phyloP scores from a whole-genome alignment of 495 filamentous ascomycete genomes.

The Viridothelium virens region DNA sequence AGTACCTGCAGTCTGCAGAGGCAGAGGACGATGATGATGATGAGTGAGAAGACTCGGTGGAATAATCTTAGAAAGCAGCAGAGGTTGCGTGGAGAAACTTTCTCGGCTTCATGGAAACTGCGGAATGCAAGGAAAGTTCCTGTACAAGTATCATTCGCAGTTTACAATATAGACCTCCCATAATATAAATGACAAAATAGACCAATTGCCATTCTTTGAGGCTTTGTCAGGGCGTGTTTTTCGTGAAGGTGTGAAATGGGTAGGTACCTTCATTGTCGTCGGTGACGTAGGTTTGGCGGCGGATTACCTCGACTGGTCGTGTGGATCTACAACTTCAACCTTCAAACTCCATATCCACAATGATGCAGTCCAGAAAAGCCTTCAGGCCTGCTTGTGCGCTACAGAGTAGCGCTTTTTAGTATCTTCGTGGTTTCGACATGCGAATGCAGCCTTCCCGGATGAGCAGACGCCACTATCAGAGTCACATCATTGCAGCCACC shows the following conservation, averaged over 20 bases:
- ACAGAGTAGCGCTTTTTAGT: too few species aligned
- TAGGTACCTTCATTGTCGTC: background rate
- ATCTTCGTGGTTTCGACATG: background rate
- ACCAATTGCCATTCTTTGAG: background rate
- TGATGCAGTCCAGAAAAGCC: too few species aligned
- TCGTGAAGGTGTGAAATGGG: background rate
- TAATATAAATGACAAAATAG: background rate
- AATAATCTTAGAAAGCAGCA: background rate
- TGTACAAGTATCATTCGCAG: too few species aligned
- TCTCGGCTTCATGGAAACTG: too few species aligned
- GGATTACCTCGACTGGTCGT: too few species aligned
- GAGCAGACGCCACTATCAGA: background rate
- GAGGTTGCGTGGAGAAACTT: too few species aligned
- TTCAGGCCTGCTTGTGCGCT: too few species aligned
- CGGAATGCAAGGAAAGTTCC: too few species aligned
- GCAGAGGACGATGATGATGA: slow-evolving; percentile 43
- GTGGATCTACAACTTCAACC: too few species aligned
- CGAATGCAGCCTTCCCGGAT: background rate
- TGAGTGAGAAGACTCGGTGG: background rate
- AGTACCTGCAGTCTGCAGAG: slow-evolving; percentile 59
- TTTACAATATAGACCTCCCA: background rate
- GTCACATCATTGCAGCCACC: background rate
- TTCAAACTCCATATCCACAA: too few species aligned
- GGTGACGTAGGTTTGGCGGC: slow-evolving; percentile 1
- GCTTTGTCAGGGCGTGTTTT: background rate